Evolutionary conservation across 2,329 filamentous ascomycete species (phyloP), one percentile per base, ranked within the genome.

Genomic region (Bimuria novae-zelandiae): DNA sequence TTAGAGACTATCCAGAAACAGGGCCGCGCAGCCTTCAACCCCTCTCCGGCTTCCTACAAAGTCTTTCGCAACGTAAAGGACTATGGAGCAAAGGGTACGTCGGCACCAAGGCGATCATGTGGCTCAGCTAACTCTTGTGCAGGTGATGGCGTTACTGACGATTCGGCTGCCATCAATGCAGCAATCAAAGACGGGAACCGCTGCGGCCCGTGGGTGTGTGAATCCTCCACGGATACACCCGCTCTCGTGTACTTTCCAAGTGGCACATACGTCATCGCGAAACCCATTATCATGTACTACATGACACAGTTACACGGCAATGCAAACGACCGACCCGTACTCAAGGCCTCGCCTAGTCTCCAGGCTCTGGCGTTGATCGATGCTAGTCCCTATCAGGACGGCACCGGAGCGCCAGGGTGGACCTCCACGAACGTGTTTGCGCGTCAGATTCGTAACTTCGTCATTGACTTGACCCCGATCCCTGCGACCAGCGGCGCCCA

Each of bases 401-500:
- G 32, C 70, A 64, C 62, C 48, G 71, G 67, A 7, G 58, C 67
- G 52, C 65, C 75, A 46, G 77, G 77, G 54, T 80, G 75, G 75
- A 70, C 66, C 2, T 79, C 83, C 0, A 84, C 84, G 36, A 86
- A 84, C 61, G 79, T 88, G 8, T 89, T 89, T 69, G 83, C 80
- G 61, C 79, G 86, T 27, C 82, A 85, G 57, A 81, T 89, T 52
- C 79, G 85, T 8, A 89, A 90, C 64, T 78, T 90, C 51, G 76
- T 85, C 52, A 69, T 74, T n/a, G 87, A 89, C 64, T 71, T 80
- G 30, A 84, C 81, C 2, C 73, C 74, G 5, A 76, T 84, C 3
- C 73, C 79, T 39, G 67, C 80, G 0, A 62, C 69, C 4, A 75
- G 69, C 11, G 70, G 75, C 1, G 78, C 80, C 1, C 76, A 81